These are phyloP conservation scores for Canavalia gladiata DNA, from an alignment of 306 rosid species.

Conservation along the genomic window DNA sequence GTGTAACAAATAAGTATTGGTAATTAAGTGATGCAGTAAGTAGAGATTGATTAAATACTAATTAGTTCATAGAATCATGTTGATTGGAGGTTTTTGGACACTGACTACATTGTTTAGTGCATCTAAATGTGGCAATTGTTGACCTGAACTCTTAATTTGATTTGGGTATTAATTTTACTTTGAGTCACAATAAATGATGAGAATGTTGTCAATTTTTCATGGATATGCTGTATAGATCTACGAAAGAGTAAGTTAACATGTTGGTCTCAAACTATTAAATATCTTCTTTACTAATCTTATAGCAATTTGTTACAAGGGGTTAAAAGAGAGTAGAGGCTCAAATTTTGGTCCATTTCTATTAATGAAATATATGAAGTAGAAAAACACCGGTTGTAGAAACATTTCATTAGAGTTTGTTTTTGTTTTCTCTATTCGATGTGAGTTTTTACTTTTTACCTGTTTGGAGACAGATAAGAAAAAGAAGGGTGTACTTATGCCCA, in stretches of 20 bases:
- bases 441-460: not conserved
- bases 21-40: not conserved
- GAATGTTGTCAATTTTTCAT: slow-evolving; percentile 44
- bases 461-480: slow-evolving; percentile 4
- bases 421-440: slow-evolving; percentile 17
- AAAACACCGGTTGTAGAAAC: not conserved
- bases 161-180: slow-evolving; percentile 21
- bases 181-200: slow-evolving; percentile 38
- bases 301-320: slow-evolving; percentile 36
- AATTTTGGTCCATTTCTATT: slow-evolving; percentile 35
- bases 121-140: slow-evolving; percentile 39
- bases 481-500: slow-evolving; percentile 21
- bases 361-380: slow-evolving; percentile 2
- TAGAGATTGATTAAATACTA: not conserved
- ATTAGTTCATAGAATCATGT: not conserved
- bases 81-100: not conserved
- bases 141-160: slow-evolving; percentile 31
- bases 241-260: slow-evolving; percentile 43
- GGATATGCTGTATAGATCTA: slow-evolving; percentile 48
- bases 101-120: slow-evolving; percentile 13
- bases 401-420: not conserved
- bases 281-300: slow-evolving; percentile 18
- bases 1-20: slow-evolving; percentile 15
- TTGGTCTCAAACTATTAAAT: slow-evolving; percentile 41
- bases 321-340: slow-evolving; percentile 17